These are phyloP conservation scores for Pichia sp. DNA, from an alignment of 1,139 yeast species.

Conservation along the genomic window DNA sequence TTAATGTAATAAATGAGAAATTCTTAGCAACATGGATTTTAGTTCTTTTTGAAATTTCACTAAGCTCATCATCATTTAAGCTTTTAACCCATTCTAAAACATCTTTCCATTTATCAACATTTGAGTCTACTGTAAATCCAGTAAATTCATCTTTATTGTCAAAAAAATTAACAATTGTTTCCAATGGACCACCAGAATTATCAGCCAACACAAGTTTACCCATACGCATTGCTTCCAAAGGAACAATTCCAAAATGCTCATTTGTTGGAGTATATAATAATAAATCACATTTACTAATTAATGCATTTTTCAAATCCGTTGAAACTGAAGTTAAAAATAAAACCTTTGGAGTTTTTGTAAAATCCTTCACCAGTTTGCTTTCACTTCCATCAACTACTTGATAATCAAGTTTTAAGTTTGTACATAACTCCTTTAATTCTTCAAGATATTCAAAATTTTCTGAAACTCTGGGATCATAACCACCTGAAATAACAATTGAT, in stretches of 20 bases:
- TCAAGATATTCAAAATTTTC: conserved; percentile 73
- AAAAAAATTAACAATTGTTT: conserved; percentile 46
- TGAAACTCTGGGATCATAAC: conserved; percentile 68
- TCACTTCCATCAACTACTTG: neutral
- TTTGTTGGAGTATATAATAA: conserved; percentile 82
- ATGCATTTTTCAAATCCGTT: conserved; percentile 55
- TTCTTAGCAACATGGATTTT: conserved; percentile 18
- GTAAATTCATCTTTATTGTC: conserved; percentile 45
- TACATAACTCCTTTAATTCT: conserved; percentile 51
- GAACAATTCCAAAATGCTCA: conserved; percentile 97
- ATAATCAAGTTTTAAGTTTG: conserved; percentile 38
- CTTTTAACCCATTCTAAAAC: conserved; percentile 41
- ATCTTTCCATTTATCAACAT: conserved; percentile 55
- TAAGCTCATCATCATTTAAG: conserved; percentile 31
- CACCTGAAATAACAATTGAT: conserved; percentile 78
- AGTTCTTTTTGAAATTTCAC: conserved; percentile 15
- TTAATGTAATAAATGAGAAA: conserved; percentile 27
- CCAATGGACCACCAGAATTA: conserved; percentile 89
- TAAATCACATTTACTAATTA: conserved; percentile 52
- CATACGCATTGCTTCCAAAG: conserved; percentile 85
- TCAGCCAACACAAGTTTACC: conserved; percentile 83
- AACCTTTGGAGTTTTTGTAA: conserved; percentile 35
- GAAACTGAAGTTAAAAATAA: conserved; percentile 78
- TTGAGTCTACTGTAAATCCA: conserved; percentile 66
- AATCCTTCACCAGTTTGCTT: neutral